Base-by-base conservation (phyloP, 164 flowering plant species). In the Protea cynaroides region DNA sequence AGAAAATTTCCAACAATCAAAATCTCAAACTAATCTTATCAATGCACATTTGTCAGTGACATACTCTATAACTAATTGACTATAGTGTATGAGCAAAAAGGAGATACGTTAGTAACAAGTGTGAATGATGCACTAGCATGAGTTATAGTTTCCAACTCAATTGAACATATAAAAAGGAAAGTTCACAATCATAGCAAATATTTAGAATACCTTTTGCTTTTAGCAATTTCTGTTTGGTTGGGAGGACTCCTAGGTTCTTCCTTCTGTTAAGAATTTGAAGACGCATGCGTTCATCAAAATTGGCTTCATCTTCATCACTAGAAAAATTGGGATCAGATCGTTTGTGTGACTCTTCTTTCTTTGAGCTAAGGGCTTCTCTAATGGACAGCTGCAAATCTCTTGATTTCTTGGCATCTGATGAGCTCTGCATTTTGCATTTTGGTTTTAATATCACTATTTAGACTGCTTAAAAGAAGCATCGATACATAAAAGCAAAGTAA, bases 211-310 rank as follows among this genome's bases (percentile, higher is more conserved):
- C 93, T 24, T 74, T 74, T 29, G 50, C 93, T 24, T 74, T 74
- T 29, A 46, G 68, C 36, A 24, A 59, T 47, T 80, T 83, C 69
- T 75, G 74, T 71, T 75, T 81, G 47, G 80, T 58, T 46, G 90
- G 83, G 22, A 66, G 11, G 72, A 86, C 96, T 40, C 92, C 96
- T 23, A 84, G 71, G 63, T 94, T 96, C 65, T 72, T 80, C 50
- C 92, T 68, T 69, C 75, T 94, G 57, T 57, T 79, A 52, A 94
- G 86, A 73, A 91, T 86, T 73, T 88, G 88, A 37, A 59, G 75
- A 51, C 97, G 93, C 99, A 94, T 94, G 23, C 85, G 75, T 37
- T 77, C 80, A 82, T 94, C 99, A 79, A 94, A 94, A 52, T 66
- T 78, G 50, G 83, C 82, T 69, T 93, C 98, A 75, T 90, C 81